Conservation (phyloP, 768 basidiomycete species). For the Collybia mongolica region DNA sequence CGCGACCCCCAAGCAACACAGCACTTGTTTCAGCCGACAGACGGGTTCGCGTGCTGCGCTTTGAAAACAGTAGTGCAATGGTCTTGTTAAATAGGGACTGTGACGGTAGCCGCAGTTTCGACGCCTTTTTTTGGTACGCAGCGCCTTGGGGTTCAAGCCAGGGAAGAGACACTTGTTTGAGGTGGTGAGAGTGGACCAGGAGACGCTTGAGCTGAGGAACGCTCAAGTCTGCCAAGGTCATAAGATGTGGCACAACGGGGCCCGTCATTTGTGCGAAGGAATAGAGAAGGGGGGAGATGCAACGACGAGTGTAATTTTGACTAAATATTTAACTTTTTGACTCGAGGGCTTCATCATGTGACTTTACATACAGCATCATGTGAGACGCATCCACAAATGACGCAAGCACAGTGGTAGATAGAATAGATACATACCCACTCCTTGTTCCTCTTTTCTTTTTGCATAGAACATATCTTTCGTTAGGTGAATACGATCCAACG, state of each 20-base stretch:
- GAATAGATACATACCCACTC: too few relatives aligned
- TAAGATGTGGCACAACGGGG: conserved; percentile 59
- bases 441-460: too few relatives aligned
- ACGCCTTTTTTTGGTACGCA: conserved; percentile 28
- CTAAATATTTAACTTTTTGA: too few relatives aligned
- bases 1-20: conserved; percentile 77
- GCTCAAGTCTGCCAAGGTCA: conserved; percentile 87
- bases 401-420: too few relatives aligned
- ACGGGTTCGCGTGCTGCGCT: conserved; percentile 91
- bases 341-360: too few relatives aligned
- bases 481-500: too few relatives aligned
- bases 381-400: too few relatives aligned
- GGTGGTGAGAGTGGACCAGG: conserved; percentile 58
- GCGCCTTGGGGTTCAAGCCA: conserved; percentile 62
- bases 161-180: conserved; percentile 63
- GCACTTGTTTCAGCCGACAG: conserved; percentile 85
- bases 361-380: too few relatives aligned
- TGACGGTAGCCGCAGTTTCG: conserved; percentile 55
- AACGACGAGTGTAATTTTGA: too few relatives aligned
- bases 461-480: too few relatives aligned
- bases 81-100: conserved; percentile 81
- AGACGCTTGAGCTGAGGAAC: conserved; percentile 70
- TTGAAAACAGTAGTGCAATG: conserved; percentile 88
- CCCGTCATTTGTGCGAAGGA: conserved; percentile 8
- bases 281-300: too few relatives aligned